Conservation (phyloP, 1,284 basidiomycete species). For the Ustilago esculenta region DNA sequence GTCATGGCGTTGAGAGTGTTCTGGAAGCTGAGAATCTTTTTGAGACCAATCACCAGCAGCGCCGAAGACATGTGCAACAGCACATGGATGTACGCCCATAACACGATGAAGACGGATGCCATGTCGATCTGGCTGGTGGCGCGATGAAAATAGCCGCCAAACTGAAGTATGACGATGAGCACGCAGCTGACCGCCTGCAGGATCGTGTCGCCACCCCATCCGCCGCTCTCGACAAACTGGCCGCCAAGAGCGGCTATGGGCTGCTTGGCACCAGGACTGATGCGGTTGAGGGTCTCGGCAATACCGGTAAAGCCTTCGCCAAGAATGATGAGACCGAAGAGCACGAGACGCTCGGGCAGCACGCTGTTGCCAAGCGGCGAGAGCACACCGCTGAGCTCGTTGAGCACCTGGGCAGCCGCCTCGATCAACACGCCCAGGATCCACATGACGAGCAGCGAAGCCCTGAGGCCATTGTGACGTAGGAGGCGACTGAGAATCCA, state of each 20-base stretch:
- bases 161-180: slow-evolving; percentile 42
- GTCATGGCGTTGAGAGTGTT: slow-evolving; percentile 36
- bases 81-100: slow-evolving; percentile 43
- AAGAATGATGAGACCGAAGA: slow-evolving; percentile 46
- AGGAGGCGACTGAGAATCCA: slow-evolving; percentile 40
- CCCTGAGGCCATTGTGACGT: slow-evolving; percentile 9
- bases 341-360: slow-evolving; percentile 33
- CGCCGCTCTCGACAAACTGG: slow-evolving; percentile 24
- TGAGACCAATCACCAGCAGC: slow-evolving; percentile 39
- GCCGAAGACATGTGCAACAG: slow-evolving; percentile 44
- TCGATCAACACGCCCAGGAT: slow-evolving; percentile 34
- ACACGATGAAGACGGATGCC: slow-evolving; percentile 16
- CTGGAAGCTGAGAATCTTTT: slow-evolving; percentile 38
- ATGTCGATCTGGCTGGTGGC: slow-evolving; percentile 26
- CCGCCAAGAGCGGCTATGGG: slow-evolving; percentile 6
- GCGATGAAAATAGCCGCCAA: slow-evolving; percentile 41
- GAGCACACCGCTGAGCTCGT: slow-evolving; percentile 29
- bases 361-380: slow-evolving; percentile 18
- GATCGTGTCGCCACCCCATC: slow-evolving; percentile 39
- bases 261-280: slow-evolving; percentile 37
- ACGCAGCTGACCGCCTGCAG: slow-evolving; percentile 30
- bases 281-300: slow-evolving; percentile 33
- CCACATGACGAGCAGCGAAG: slow-evolving; percentile 41
- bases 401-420: slow-evolving; percentile 15
- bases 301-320: slow-evolving; percentile 47